Conservation (phyloP, 768 basidiomycete genomes). For the Boletus sp. region DNA sequence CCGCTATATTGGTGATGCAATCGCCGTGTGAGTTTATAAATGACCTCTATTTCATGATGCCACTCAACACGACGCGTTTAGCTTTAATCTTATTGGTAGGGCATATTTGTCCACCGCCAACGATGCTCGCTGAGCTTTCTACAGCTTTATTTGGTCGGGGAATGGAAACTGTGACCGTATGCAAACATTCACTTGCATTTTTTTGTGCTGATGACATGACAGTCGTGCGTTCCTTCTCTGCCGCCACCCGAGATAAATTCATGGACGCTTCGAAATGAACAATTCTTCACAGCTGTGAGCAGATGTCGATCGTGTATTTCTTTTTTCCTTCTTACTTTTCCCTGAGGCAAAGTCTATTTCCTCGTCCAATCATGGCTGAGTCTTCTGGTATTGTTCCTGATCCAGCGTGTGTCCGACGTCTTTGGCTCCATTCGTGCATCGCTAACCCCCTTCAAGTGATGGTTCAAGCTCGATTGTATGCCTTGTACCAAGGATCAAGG, state of each 20-base stretch:
- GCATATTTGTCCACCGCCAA: background rate
- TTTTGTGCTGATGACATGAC: background rate
- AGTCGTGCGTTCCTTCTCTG: conserved; percentile 15
- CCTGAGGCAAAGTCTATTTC: conserved; percentile 1
- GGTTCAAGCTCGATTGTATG: background rate
- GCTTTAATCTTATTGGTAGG: conserved; percentile 16
- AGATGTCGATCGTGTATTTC: background rate
- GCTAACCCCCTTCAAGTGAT: background rate
- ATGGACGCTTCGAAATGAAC: background rate
- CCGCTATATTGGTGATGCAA: conserved; percentile 11
- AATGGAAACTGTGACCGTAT: conserved; percentile 6
- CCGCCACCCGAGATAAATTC: background rate
- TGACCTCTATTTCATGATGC: background rate
- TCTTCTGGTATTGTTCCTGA: background rate
- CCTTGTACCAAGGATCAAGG: background rate
- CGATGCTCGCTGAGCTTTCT: background rate
- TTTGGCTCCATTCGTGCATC: background rate
- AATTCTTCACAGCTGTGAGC: conserved; percentile 3
- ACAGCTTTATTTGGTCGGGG: conserved; percentile 14
- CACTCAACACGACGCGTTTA: background rate
- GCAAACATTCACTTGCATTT: background rate
- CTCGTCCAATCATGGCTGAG: conserved; percentile 5
- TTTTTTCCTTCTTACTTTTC: background rate
- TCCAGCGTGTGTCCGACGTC: conserved; percentile 4
- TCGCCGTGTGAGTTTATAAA: conserved; percentile 8